Conservation (phyloP, 2,329 filamentous ascomycete species). For the Leptodontidium sp. region DNA sequence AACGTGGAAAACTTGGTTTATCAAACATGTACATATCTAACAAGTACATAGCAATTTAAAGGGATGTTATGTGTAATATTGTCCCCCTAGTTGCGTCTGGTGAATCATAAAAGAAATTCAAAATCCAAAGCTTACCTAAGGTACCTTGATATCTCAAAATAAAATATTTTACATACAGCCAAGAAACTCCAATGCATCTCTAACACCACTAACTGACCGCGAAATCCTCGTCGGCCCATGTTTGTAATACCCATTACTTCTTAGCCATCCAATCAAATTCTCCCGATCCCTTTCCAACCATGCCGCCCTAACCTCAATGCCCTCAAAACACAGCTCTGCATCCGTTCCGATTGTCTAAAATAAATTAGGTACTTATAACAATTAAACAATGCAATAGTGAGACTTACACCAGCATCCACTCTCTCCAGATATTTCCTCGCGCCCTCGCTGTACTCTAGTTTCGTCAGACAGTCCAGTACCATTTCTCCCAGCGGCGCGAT, state of each 20-base stretch:
- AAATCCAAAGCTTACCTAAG: too few species aligned
- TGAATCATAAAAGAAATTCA: too few species aligned
- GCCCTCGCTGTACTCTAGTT: conserved; percentile 15
- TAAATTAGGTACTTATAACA: not conserved
- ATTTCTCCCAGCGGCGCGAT: conserved; percentile 17
- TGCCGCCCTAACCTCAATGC: conserved; percentile 20
- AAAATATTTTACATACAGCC: conserved; percentile 1
- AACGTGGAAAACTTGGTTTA: not conserved
- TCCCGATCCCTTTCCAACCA: conserved; percentile 35
- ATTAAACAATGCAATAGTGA: not conserved
- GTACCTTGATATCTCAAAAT: not conserved
- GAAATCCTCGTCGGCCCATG: conserved; percentile 2
- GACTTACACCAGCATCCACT: conserved; percentile 20
- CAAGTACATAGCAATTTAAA: too few species aligned
- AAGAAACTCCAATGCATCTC: conserved; percentile 10
- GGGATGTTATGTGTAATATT: too few species aligned
- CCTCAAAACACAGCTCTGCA: conserved; percentile 26
- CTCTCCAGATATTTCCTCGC: conserved; percentile 21
- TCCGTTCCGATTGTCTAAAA: conserved; percentile 23
- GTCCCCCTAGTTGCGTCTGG: too few species aligned
- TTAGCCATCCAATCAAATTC: conserved; percentile 32
- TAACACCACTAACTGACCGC: conserved; percentile 4
- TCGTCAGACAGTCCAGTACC: conserved; percentile 18
- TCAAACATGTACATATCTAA: too few species aligned
- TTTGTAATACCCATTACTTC: conserved; percentile 27